These are phyloP conservation scores for Trebouxia sp. DNA, from an alignment of 139 green algal genomes.

Conservation along the genomic window DNA sequence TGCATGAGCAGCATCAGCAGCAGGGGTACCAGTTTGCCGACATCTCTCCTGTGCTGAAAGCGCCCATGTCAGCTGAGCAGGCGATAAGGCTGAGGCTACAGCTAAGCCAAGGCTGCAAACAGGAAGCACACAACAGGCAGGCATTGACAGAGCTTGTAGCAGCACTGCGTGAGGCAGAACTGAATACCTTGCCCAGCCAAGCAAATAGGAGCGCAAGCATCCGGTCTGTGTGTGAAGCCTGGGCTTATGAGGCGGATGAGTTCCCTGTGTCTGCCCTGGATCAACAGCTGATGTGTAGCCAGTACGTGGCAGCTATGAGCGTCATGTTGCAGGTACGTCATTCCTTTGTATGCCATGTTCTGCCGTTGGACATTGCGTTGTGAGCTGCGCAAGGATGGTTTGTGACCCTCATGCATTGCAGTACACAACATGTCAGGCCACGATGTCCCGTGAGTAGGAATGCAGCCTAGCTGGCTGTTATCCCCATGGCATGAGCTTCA, in stretches of 20 bases:
- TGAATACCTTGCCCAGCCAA: neutral
- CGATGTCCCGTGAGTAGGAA: too few relatives aligned
- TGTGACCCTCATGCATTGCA: neutral
- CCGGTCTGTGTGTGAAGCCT: neutral
- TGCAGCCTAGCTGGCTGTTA: too few relatives aligned
- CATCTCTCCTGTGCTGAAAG: conserved; percentile 1
- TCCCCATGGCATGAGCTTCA: too few relatives aligned
- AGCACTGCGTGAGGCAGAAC: neutral
- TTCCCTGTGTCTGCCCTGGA: neutral
- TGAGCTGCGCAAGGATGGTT: neutral
- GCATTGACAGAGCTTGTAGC: neutral
- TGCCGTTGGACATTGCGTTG: neutral
- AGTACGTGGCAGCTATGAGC: neutral
- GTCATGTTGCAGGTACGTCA: conserved; percentile 9
- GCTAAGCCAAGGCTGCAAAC: neutral
- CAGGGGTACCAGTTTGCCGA: conserved; percentile 18
- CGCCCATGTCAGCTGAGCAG: neutral
- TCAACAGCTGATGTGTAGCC: neutral
- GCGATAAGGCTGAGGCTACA: neutral
- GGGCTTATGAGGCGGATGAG: neutral
- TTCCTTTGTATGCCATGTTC: too few relatives aligned
- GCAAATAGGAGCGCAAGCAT: neutral
- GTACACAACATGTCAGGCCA: too few relatives aligned
- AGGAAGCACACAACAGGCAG: neutral
- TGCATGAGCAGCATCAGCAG: neutral